Conservation (phyloP, 495 filamentous ascomycete genomes). For the Parathielavia hyrcaniae region DNA sequence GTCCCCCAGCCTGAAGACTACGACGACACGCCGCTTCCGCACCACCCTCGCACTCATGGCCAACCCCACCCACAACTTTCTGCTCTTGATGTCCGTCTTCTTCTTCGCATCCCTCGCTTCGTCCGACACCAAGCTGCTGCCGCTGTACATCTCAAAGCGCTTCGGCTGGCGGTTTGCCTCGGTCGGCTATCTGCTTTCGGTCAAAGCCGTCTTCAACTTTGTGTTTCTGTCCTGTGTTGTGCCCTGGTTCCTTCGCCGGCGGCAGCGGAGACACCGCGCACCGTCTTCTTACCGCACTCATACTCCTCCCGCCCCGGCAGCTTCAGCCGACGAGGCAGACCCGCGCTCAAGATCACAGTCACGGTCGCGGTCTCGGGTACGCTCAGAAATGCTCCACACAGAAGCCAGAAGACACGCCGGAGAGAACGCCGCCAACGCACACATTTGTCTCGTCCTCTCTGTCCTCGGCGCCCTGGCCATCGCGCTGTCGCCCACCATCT, state of each 20-base stretch:
- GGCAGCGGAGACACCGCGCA: background rate
- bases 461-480: conserved; percentile 39
- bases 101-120: conserved; percentile 42
- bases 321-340: too few species aligned
- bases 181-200: conserved; percentile 42
- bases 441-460: conserved; percentile 35
- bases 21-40: conserved; percentile 24
- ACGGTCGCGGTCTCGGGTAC: too few species aligned
- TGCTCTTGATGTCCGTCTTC: conserved; percentile 35
- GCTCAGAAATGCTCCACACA: too few species aligned
- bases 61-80: conserved; percentile 27
- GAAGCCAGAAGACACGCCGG: too few species aligned
- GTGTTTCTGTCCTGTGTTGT: conserved; percentile 35
- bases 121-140: conserved; percentile 42
- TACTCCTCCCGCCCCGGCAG: too few species aligned
- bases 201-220: conserved; percentile 43
- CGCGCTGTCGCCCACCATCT: conserved; percentile 28
- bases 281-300: too few species aligned
- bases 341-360: too few species aligned
- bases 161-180: conserved; percentile 38
- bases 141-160: conserved; percentile 43
- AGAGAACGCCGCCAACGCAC: conserved; percentile 19
- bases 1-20: conserved; percentile 11
- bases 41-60: conserved; percentile 18
- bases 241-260: conserved; percentile 29